Base-by-base conservation (phyloP, 2,329 filamentous ascomycete genomes). In the Penicillium sp. region DNA sequence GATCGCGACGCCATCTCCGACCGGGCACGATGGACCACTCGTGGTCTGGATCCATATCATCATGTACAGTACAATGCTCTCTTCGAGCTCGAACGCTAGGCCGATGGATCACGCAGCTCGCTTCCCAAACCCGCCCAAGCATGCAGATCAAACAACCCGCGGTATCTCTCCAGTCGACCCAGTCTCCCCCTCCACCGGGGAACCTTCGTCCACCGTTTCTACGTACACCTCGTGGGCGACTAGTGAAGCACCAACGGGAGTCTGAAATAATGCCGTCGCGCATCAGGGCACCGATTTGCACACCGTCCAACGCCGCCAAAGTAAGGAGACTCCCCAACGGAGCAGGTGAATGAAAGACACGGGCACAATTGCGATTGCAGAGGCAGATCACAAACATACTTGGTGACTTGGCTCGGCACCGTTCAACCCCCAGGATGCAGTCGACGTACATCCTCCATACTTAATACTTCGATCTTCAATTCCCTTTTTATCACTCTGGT, bases 301-400 rank as follows among this genome's bases (percentile, higher is more conserved):
- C 49, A 26, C 45, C 41, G 23, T 28, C 25, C 6, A 23, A 23
- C 7, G n/a, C n/a, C 25, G 18, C 33, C 26, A 51, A 36, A 48
- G 43, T 51, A 51, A 13, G 25, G 53, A 48, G 53, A 48, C 33
- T 26, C 16, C 39, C 34, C 8, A 45, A 45, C 38, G 28, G 16
- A 34, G 44, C 18, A 52, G 36, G 16, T 47, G 26, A 46, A 44
- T 46, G 41, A 39, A 46, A 44, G 40, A 41, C 48, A 48, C 30
- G 13, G 35, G 36, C 31, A 42, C 35, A 44, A 37, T n/a, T n/a
- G n/a, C n/a, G n/a, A n/a, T n/a, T 51, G 30, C 36, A 44, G 38
- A 37, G 28, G 45, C 18, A 47, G 41, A 47, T 53, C 43, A 28
- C 50, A 46, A 36, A 40, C 43, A 43, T 43, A 18, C 31, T 40